These are phyloP conservation scores for Xerocomellus amylosporus DNA, from an alignment of 768 basidiomycete genomes.

Conservation along the genomic window DNA sequence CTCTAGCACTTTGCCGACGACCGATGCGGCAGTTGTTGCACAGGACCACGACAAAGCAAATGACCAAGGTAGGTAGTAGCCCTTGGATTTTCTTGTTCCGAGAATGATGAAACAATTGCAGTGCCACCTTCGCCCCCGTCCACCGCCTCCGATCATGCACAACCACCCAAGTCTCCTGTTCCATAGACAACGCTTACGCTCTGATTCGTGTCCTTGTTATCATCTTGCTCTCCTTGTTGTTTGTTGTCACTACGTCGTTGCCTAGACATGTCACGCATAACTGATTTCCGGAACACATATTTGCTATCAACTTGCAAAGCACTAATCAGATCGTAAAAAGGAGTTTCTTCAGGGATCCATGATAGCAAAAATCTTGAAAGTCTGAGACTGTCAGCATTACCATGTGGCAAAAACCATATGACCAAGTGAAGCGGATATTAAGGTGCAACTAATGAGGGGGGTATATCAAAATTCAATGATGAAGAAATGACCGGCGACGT, in stretches of 20 bases:
- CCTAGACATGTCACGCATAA: constrained; percentile 5
- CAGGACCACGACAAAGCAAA: background rate
- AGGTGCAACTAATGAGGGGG: constrained; percentile 32
- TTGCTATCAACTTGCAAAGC: constrained; percentile 29
- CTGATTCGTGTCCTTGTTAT: background rate
- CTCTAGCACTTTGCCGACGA: background rate
- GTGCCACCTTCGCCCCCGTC: background rate
- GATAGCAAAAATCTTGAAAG: constrained; percentile 23
- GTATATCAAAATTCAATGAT: constrained; percentile 38
- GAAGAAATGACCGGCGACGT: constrained; percentile 36
- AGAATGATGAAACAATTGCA: background rate
- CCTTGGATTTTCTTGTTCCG: background rate
- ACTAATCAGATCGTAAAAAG: constrained; percentile 31
- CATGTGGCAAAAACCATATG: constrained; percentile 32
- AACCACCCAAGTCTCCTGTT: background rate
- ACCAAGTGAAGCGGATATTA: constrained; percentile 37
- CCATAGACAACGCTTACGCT: background rate
- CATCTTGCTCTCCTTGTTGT: background rate
- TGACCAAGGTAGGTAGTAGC: background rate
- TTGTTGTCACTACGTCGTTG: background rate
- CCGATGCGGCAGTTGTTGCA: background rate
- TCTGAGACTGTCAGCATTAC: constrained; percentile 28
- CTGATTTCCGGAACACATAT: constrained; percentile 15
- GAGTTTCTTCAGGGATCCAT: constrained; percentile 20
- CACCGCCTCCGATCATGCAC: background rate